Evolutionary conservation across 2,329 filamentous ascomycete species (phyloP), one percentile per base, ranked within the genome.

Genomic region (Aspergillus brunneoviolaceus): DNA sequence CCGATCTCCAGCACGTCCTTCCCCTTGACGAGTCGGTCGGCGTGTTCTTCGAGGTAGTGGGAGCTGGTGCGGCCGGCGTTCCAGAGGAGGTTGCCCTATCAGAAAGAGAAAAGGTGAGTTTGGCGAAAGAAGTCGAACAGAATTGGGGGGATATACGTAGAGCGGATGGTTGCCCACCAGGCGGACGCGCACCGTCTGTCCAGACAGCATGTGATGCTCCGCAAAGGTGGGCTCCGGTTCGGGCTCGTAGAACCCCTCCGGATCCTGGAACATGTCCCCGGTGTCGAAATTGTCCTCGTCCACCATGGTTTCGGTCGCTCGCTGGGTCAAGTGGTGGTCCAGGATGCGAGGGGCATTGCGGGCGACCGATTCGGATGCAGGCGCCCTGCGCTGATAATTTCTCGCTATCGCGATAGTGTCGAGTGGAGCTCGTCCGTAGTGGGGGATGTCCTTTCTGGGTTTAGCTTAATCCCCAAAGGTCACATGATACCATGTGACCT

Each of bases 131-230:
- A 54, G 21, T 21, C 2, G 21, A 21, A 21, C 21, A 21, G 21
- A 21, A 21, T 21, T 21, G 21, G 49, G 53, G 47, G 42, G 55
- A 59, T 78, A 77, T 84, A 88, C 86, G 85, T 96, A 96, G 14
- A 96, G 85, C 25, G 92, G 91, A 80, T 90, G 94, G 76, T 91
- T 88, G 61, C 93, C 93, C 49, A 96, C 91, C 12, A 97, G 85
- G 69, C 90, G 86, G 64, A 96, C 84, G 54, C 81, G 85, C 65
- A 96, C 79, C 29, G 80, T 79, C 64, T 86, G 75, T 61, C 90
- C 90, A 39, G 84, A 86, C 59, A 85, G 79, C 72, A 94, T 84
- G 23, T 82, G 85, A 79, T 96, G 89, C 49, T 86, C 83, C 63
- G 90, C 87, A 63, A 85, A 87, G 2, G 89, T 94, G 7, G 91